Evolutionary conservation across 2,329 filamentous ascomycete genomes (phyloP), one percentile per base, ranked within the genome.

Genomic region (Fusarium marasasianum): DNA sequence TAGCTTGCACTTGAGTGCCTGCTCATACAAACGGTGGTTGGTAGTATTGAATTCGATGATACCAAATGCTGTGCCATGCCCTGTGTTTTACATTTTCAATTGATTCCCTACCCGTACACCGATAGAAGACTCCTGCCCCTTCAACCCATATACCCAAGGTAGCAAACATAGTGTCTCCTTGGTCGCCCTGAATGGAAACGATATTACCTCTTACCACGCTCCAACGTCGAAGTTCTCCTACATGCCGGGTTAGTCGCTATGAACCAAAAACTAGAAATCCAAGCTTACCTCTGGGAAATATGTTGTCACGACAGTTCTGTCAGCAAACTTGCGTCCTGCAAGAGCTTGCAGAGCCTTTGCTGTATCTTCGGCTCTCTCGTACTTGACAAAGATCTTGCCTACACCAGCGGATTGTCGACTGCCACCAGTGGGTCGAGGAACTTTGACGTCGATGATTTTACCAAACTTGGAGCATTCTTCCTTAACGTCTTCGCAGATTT

Each of bases 301-400:
- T 8, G 96, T 98, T 6, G 94, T 95, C 18, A 99, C 95, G 35
- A 99, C 97, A 8, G 96, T 99, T 77, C 97, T 91, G 84, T 98
- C 94, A 2, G 95, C 94, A 81, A 99, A 99, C 82, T 98, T 98
- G 74, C 97, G 90, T 53, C 96, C 96, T 37, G 97, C 96, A 77
- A 99, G 87, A n/a, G 94, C 92, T 78, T 92, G 91, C 64, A 99
- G 87, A 13, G 96, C 97, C 79, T 94, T 95, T 72, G 93, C 92
- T 26, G 96, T 94, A 14, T 92, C 91, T 57, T 95, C 94, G 6
- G 89, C 85, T 7, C 87, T 90, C 74, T 96, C 94, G 80, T 94
- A 99, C 82, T 98, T 98, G 86, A 99, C 92, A 81, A 92, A 99
- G 76, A 99, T 98, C 88, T 98, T 99, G 81, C 96, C 96, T 29